phyloP scores from a whole-genome alignment of 306 rosid species.

The Boehmeria nivea region DNA sequence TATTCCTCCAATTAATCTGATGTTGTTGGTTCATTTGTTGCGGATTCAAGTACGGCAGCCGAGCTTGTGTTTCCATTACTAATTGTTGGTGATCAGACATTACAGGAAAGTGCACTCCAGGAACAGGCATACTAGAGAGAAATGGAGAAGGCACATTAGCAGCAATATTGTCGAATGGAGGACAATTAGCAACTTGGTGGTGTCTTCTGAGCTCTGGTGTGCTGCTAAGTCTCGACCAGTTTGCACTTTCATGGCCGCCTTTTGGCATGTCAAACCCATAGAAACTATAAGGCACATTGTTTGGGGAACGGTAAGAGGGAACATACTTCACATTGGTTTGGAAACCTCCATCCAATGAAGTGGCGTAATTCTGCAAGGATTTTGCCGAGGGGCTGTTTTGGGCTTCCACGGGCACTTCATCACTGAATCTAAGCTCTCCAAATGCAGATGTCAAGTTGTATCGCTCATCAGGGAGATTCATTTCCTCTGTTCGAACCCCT shows the following conservation, averaged over 20 bases:
- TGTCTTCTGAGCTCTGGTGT: slow-evolving; percentile 27
- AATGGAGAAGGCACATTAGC: slow-evolving; percentile 24
- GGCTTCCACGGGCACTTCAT: slow-evolving; percentile 8
- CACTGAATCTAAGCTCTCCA: slow-evolving; percentile 27
- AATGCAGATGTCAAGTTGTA: slow-evolving; percentile 37
- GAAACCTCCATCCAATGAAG: no score
- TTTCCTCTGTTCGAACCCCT: slow-evolving; percentile 23
- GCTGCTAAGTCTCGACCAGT: slow-evolving; percentile 11
- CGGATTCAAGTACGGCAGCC: no score
- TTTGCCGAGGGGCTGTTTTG: not conserved
- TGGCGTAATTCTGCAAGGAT: slow-evolving; percentile 20
- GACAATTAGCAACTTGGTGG: slow-evolving; percentile 15
- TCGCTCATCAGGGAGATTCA: slow-evolving; percentile 26
- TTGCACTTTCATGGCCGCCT: slow-evolving; percentile 28
- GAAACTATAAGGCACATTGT: slow-evolving; percentile 19
- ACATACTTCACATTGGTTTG: slow-evolving; percentile 15
- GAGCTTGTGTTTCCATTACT: slow-evolving; percentile 21
- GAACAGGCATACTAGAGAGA: slow-evolving; percentile 30
- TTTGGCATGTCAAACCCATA: slow-evolving; percentile 22
- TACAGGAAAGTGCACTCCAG: slow-evolving; percentile 36
- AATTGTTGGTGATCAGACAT: slow-evolving; percentile 36
- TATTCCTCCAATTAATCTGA: slow-evolving; percentile 39
- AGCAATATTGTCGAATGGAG: slow-evolving; percentile 17
- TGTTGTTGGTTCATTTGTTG: no score
- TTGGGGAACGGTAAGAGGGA: slow-evolving; percentile 25